Percentiles rank a stretch among this genome's conserved stretches.
phyloP scores from a whole-genome alignment of 2,329 filamentous ascomycete genomes.

The Neurospora sp. region DNA sequence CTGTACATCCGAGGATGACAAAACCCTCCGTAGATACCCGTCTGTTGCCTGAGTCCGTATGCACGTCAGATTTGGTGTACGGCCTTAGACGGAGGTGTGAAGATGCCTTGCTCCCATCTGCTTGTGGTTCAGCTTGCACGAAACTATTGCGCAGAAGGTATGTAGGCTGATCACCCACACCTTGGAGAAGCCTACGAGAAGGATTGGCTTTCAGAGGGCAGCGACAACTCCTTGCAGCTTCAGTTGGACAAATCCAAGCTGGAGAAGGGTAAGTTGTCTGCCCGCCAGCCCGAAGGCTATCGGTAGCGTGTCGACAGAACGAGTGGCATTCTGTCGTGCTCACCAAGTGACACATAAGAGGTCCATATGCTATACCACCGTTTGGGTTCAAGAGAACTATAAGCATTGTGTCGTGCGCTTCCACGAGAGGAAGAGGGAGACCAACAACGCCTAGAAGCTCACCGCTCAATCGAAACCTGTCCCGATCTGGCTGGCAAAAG shows the following conservation, averaged over 20 bases:
- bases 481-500: slow-evolving; percentile 88
- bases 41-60: neutral
- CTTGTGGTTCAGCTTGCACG: neutral
- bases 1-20: neutral
- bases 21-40: neutral
- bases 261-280: neutral
- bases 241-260: neutral
- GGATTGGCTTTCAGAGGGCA: neutral
- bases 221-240: neutral
- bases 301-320: neutral
- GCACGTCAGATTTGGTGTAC: neutral
- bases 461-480: slow-evolving; percentile 40
- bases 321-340: neutral
- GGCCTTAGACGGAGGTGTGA: neutral
- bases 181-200: neutral
- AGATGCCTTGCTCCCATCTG: neutral
- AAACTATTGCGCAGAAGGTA: neutral
- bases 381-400: neutral
- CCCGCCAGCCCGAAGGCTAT: neutral
- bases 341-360: neutral
- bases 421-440: neutral
- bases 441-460: neutral
- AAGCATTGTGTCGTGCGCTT: neutral
- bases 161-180: neutral
- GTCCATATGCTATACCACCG: neutral